Conservation (phyloP, 1,284 basidiomycete genomes). For the Naganishia cerealis region DNA sequence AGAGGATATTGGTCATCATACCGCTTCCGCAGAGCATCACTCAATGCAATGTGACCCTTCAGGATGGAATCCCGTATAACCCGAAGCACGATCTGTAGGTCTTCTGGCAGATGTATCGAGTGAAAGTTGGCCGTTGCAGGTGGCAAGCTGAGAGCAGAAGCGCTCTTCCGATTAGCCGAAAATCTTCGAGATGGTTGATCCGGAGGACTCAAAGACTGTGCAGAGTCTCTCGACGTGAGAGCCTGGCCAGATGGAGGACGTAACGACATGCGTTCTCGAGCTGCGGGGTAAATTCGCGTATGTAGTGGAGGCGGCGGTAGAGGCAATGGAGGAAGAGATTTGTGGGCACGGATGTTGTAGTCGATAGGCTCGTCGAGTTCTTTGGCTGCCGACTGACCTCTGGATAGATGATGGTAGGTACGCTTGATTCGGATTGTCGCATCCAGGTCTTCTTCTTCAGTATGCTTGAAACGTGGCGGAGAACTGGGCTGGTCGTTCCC, state of each 20-base stretch:
- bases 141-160: background rate
- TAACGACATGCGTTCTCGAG: background rate
- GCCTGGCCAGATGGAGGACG: background rate
- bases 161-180: slow-evolving; percentile 43
- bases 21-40: slow-evolving; percentile 74
- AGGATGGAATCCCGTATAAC: slow-evolving; percentile 79
- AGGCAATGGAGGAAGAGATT: slow-evolving; percentile 71
- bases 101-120: slow-evolving; percentile 72
- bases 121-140: background rate
- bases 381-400: slow-evolving; percentile 41
- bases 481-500: background rate
- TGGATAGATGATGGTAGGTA: slow-evolving; percentile 38
- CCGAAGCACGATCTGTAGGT: slow-evolving; percentile 77
- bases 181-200: slow-evolving; percentile 56
- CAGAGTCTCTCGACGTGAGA: background rate
- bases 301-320: background rate
- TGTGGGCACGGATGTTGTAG: slow-evolving; percentile 62
- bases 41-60: slow-evolving; percentile 79
- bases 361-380: slow-evolving; percentile 23
- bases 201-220: background rate
- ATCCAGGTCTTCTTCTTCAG: slow-evolving; percentile 12
- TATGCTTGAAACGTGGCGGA: background rate
- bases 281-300: background rate
- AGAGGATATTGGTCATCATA: slow-evolving; percentile 91
- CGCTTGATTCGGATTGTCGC: slow-evolving; percentile 29